Evolutionary conservation across 192 early-diverging fungal species (phyloP).

Genomic region (Geranomyces michiganensis): DNA sequence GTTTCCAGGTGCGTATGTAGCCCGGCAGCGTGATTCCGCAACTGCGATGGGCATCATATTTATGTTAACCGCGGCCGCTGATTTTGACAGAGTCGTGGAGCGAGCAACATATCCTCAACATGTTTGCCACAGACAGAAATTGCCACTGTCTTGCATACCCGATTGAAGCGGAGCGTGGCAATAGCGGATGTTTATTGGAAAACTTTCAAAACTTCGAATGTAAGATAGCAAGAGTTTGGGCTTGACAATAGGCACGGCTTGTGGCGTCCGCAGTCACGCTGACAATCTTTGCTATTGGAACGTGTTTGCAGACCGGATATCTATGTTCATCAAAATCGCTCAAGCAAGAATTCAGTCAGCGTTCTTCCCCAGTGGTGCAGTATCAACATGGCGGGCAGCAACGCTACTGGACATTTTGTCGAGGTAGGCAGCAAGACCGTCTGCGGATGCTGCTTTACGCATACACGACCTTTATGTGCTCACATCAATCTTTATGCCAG

Average conservation of each 20-base stretch:
- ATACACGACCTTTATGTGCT: not conserved
- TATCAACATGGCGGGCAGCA: slow-evolving; percentile 31
- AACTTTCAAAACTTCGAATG: slow-evolving; percentile 33
- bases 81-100: slow-evolving; percentile 6
- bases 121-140: not conserved
- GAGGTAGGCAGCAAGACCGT: not conserved
- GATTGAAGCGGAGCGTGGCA: not conserved
- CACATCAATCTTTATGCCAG: slow-evolving; percentile 6
- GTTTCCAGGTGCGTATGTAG: slow-evolving; percentile 9
- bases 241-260: too few relatives aligned
- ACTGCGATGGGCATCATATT: too few relatives aligned
- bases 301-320: slow-evolving; percentile 20
- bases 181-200: not conserved
- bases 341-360: slow-evolving; percentile 2
- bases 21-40: not conserved
- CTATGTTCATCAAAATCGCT: slow-evolving; percentile 10
- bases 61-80: too few relatives aligned
- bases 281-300: too few relatives aligned
- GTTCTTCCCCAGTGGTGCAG: slow-evolving; percentile 22
- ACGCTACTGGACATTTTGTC: slow-evolving; percentile 22
- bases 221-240: not conserved
- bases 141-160: slow-evolving; percentile 27
- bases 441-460: too few relatives aligned
- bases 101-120: slow-evolving; percentile 12
- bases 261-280: too few relatives aligned